A percentile compares a stretch with the other conserved stretches of the same genome.
phyloP scores from a whole-genome alignment of 768 basidiomycete species.

The Collybiopsis confluens region DNA sequence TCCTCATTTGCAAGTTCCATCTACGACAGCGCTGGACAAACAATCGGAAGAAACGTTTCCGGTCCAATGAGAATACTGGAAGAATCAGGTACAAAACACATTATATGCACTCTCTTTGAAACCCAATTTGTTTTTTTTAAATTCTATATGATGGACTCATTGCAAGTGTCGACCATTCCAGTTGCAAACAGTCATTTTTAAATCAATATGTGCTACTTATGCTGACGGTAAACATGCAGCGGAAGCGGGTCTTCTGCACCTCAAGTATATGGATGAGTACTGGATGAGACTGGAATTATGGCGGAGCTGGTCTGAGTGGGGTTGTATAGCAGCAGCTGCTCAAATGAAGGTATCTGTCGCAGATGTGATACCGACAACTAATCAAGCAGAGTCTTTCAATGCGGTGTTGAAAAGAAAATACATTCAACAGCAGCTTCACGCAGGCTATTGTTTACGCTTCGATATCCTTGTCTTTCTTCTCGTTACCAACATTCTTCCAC shows the following conservation, averaged over 20 bases:
- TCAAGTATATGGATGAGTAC: slow-evolving; percentile 18
- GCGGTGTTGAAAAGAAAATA: slow-evolving; percentile 22
- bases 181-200: background rate
- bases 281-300: slow-evolving; percentile 26
- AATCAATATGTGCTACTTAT: background rate
- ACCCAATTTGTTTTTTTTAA: slow-evolving; percentile 17
- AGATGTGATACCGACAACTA: too few species aligned
- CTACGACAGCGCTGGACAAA: slow-evolving; percentile 33
- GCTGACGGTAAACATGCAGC: background rate
- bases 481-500: slow-evolving; percentile 10
- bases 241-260: slow-evolving; percentile 12
- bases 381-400: slow-evolving; percentile 28
- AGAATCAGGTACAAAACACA: background rate
- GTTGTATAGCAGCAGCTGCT: slow-evolving; percentile 20
- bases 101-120: background rate
- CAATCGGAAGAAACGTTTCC: slow-evolving; percentile 11
- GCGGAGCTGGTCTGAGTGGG: slow-evolving; percentile 27
- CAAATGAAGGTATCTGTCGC: slow-evolving; percentile 11
- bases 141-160: background rate
- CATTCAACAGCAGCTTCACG: slow-evolving; percentile 18
- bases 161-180: background rate
- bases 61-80: background rate
- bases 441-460: slow-evolving; percentile 20
- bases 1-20: slow-evolving; percentile 35
- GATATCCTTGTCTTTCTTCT: slow-evolving; percentile 19